phyloP scores from a whole-genome alignment of 2,329 filamentous ascomycete genomes.

The Fusarium sp. region DNA sequence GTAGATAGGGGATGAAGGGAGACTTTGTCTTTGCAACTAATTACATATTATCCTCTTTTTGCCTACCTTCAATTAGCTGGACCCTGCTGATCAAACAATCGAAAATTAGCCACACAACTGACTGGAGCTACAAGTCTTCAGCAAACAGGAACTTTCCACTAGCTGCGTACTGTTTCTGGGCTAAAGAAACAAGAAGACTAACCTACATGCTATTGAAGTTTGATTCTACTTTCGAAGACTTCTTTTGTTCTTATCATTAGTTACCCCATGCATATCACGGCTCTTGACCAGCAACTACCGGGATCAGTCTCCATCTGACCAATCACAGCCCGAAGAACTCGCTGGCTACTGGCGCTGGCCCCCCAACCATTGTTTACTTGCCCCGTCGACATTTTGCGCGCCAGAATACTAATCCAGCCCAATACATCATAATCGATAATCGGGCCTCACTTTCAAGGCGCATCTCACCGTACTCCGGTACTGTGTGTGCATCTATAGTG shows the following conservation, averaged over 20 bases:
- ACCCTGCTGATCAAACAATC: constrained; percentile 31
- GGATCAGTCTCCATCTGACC: constrained; percentile 16
- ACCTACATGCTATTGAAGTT: background rate
- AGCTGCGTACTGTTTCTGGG: constrained; percentile 10
- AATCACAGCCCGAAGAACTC: constrained; percentile 17
- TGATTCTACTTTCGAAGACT: background rate
- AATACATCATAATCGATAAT: constrained; percentile 20
- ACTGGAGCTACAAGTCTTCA: constrained; percentile 17
- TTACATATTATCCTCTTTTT: background rate
- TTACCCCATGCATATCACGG: background rate
- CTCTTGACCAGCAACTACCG: constrained; percentile 1
- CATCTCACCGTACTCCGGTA: background rate
- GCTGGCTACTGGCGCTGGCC: constrained; percentile 30
- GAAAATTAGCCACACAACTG: constrained; percentile 20
- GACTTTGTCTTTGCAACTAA: background rate
- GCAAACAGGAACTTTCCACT: constrained; percentile 5
- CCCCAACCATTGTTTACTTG: constrained; percentile 34
- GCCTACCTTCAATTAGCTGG: constrained; percentile 1
- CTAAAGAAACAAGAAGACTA: background rate
- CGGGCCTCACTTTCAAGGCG: constrained; percentile 32
- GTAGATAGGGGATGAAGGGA: background rate
- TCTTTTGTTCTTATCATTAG: background rate
- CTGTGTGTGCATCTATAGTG: background rate
- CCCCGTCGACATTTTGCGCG: constrained; percentile 12
- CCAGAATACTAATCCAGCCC: background rate